These are phyloP conservation scores for Haberlea rhodopensis DNA, from an alignment of 257 asterid species.

Conservation along the genomic window DNA sequence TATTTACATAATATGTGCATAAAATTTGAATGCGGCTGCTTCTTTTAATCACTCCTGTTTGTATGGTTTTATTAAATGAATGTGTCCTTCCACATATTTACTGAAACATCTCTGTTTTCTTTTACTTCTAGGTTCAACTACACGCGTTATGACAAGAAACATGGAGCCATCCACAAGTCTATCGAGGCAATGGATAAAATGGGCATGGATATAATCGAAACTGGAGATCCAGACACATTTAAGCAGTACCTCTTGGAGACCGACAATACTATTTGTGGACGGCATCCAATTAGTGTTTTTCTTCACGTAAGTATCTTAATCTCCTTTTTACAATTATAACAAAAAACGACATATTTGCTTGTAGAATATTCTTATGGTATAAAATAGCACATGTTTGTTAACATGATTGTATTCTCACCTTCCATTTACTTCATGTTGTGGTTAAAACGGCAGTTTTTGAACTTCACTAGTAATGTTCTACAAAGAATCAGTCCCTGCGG, in stretches of 20 bases:
- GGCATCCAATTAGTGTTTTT: slow-evolving; percentile 92
- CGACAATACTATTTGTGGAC: slow-evolving; percentile 93
- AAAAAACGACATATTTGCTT: neutral
- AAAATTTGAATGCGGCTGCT: neutral
- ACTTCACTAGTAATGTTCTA: neutral
- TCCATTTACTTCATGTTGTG: neutral
- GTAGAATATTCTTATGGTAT: neutral
- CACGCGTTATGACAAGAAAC: slow-evolving; percentile 71
- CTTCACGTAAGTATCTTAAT: slow-evolving; percentile 70
- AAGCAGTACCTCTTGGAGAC: slow-evolving; percentile 81
- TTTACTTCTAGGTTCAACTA: slow-evolving; percentile 64
- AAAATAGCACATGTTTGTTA: neutral
- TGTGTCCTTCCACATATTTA: neutral
- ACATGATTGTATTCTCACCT: neutral
- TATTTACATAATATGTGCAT: neutral
- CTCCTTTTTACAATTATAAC: neutral
- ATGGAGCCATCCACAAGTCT: slow-evolving; percentile 82
- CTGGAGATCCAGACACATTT: slow-evolving; percentile 85
- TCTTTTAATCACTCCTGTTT: neutral
- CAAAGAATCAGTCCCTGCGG: too few relatives aligned
- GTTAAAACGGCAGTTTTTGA: neutral
- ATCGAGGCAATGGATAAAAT: slow-evolving; percentile 80
- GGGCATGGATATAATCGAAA: slow-evolving; percentile 93
- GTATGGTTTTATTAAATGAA: neutral
- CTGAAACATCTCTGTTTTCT: slow-evolving; percentile 9